Percentiles rank a stretch among this genome's conserved stretches.
Evolutionary conservation across 225 moss, liverwort and hornwort genomes (phyloP).

Genomic region (Takakia lepidozioides): DNA sequence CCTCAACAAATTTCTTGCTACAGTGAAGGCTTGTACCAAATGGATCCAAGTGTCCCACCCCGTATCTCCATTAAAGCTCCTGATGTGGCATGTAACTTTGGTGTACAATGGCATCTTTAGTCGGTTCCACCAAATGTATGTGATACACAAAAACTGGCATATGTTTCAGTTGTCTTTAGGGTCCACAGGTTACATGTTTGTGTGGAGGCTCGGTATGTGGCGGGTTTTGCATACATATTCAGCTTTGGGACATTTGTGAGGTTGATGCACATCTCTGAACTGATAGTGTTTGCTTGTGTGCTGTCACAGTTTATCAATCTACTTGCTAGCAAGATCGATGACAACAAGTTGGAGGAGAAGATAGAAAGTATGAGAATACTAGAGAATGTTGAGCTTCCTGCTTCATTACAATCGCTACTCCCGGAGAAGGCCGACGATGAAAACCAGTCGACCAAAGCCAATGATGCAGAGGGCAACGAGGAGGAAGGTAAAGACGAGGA

Average conservation of each 20-base stretch:
- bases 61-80: too few relatives aligned
- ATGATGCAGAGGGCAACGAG: conserved; percentile 4
- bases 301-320: conserved; percentile 83
- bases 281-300: conserved; percentile 9
- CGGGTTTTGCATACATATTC: too few relatives aligned
- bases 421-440: conserved; percentile 6
- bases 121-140: too few relatives aligned
- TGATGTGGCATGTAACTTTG: too few relatives aligned
- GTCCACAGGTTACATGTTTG: too few relatives aligned
- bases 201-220: too few relatives aligned
- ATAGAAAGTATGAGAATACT: conserved; percentile 69
- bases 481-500: conserved; percentile 22
- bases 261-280: conserved; percentile 1
- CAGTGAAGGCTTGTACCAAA: too few relatives aligned
- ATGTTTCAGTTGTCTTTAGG: too few relatives aligned
- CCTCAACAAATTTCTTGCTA: too few relatives aligned
- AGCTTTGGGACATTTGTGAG: neutral
- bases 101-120: too few relatives aligned
- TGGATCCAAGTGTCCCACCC: too few relatives aligned
- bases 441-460: neutral
- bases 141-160: too few relatives aligned
- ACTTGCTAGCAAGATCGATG: conserved; percentile 47
- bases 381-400: conserved; percentile 51
- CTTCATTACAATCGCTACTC: conserved; percentile 16
- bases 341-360: conserved; percentile 31